Base-by-base conservation (phyloP, 805 yeast genomes). In the Suhomyces kilbournensis region DNA sequence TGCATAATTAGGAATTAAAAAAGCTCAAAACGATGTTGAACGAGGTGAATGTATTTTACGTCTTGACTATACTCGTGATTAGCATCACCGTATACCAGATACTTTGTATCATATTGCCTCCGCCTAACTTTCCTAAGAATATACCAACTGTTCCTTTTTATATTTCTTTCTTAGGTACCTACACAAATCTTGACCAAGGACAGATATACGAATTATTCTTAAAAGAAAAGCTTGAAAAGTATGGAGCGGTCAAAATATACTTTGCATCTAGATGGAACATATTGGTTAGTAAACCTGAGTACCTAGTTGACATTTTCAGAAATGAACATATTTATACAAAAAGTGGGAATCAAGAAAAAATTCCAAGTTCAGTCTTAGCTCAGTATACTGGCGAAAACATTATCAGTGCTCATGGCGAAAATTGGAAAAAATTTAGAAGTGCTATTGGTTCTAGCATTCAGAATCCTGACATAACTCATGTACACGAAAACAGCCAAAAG, bases 201-300 rank as follows among this genome's bases (percentile, higher is more conserved):
- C 72, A 79, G 23, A 69, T 82, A 7, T 82, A 70, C 62, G 63
- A 76, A 8, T 47, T 40, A 9, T 82, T 75, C 57, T 62, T 81
- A 38, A 67, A 74, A 43, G 70, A 70, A 5, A 74, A 77, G 39
- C 59, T 81, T 47, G 82, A 80, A 54, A 73, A 70, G 47, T 67
- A 75, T 60, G 87, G 87, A 0, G 85, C 85, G 0, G 86, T 78
- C 0, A 82, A 82, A 61, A 69, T 82, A 4, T 83, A 75, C 60
- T 83, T 82, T 68, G 87, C 82, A 5, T 79, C 84, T 0, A 72
- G 83, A 52, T 83, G 87, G 87, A 83, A 82, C 56, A 75, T 82
- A 19, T 61, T 83, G 28, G 80, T 82, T 1, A 70, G 80, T 2
- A 72, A 63, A 47, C 86, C 86, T 2, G 74, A 75, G 30, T 72